These are phyloP conservation scores for Euphorbia lathyris DNA, from an alignment of 345 rosid species.

Conservation along the genomic window DNA sequence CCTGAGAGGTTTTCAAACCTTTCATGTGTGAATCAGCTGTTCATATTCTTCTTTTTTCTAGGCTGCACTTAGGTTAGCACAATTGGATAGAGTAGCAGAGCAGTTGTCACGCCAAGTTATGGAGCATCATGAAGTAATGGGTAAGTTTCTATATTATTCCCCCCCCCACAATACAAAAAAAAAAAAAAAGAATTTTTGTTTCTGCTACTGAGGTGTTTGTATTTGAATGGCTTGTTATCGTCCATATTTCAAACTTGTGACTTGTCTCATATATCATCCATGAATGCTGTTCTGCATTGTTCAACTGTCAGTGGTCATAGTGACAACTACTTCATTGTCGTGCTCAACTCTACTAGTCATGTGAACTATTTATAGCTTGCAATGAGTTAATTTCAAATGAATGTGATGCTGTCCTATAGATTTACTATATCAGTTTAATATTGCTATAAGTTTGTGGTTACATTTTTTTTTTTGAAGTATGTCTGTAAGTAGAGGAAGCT, in stretches of 20 bases:
- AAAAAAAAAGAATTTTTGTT: too few species aligned
- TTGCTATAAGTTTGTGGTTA: neutral
- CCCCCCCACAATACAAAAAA: too few species aligned
- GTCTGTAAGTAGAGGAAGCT: neutral
- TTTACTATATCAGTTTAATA: neutral
- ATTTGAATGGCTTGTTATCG: neutral
- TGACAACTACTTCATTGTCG: neutral
- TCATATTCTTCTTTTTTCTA: conserved; percentile 30
- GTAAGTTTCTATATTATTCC: conserved; percentile 40
- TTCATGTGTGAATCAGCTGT: conserved; percentile 7
- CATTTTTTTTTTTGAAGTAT: neutral
- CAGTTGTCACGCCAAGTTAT: conserved; percentile 72
- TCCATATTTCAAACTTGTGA: neutral
- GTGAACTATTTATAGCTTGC: neutral
- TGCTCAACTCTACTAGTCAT: neutral
- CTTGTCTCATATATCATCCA: neutral
- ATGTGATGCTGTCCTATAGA: neutral
- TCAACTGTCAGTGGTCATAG: neutral
- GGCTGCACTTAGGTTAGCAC: conserved; percentile 87
- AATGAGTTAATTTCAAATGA: neutral
- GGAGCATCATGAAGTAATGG: conserved; percentile 99
- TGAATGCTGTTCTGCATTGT: neutral
- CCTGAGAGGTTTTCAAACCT: neutral
- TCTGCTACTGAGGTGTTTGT: neutral
- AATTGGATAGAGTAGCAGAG: conserved; percentile 85